Evolutionary conservation across 805 yeast genomes (phyloP).

Genomic region (Metschnikowia reukaufii): DNA sequence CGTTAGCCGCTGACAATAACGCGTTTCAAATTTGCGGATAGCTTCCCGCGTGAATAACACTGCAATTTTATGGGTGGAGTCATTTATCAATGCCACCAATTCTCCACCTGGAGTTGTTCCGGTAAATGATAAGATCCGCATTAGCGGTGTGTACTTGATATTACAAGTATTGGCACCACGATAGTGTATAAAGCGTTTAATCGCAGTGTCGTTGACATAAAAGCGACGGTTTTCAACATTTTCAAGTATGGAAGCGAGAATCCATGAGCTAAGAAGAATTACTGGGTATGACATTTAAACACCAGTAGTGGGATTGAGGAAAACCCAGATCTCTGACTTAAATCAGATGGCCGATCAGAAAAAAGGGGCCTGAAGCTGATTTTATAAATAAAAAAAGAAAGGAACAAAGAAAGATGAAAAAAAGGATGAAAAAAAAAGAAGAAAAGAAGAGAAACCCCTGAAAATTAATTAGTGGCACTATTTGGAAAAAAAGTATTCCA

Average conservation of each 20-base stretch:
- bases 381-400: too few relatives aligned
- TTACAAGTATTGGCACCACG: constrained; percentile 11
- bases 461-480: too few relatives aligned
- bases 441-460: too few relatives aligned
- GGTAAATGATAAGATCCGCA: constrained; percentile 29
- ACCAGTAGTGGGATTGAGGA: background rate
- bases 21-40: constrained; percentile 30
- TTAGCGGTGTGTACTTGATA: constrained; percentile 24
- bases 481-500: too few relatives aligned
- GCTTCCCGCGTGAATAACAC: constrained; percentile 31
- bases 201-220: constrained; percentile 8
- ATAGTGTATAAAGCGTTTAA: constrained; percentile 19
- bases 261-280: constrained; percentile 18
- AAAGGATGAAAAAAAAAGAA: too few relatives aligned
- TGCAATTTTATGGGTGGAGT: constrained; percentile 30
- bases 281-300: constrained; percentile 17
- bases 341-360: too few relatives aligned
- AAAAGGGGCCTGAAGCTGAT: too few relatives aligned
- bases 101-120: constrained; percentile 24
- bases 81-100: constrained; percentile 33
- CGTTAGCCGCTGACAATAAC: constrained; percentile 36
- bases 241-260: constrained; percentile 10
- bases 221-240: constrained; percentile 1
- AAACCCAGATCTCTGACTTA: background rate
- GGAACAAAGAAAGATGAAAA: too few relatives aligned